Percentiles rank a stretch among this genome's conserved stretches.
Evolutionary conservation across 2,329 filamentous ascomycete species (phyloP).

Genomic region (Calonectria hawksworthii): DNA sequence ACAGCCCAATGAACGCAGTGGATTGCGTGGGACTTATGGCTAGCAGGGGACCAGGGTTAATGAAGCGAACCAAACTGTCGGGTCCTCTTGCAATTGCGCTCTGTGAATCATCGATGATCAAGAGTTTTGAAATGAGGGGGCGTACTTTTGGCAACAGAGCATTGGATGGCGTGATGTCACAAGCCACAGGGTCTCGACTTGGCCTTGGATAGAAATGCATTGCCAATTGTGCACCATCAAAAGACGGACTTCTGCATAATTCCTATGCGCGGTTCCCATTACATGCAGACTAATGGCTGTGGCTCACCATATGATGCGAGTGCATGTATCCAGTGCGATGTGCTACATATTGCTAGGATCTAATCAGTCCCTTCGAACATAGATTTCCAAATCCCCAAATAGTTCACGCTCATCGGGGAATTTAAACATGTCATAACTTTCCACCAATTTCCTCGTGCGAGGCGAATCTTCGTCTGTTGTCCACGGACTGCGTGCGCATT

Average conservation of each 20-base stretch:
- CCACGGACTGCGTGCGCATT: constrained; percentile 1
- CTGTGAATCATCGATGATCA: neutral
- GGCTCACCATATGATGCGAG: too few species aligned
- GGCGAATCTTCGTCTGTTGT: constrained; percentile 12
- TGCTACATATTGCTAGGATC: neutral
- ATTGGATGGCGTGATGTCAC: neutral
- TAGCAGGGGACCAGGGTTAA: too few species aligned
- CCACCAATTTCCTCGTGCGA: constrained; percentile 8
- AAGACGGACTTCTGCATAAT: too few species aligned
- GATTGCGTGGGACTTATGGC: too few species aligned
- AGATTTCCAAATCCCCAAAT: neutral
- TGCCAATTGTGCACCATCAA: neutral
- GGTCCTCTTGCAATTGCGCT: neutral
- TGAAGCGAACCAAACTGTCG: too few species aligned
- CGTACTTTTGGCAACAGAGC: too few species aligned
- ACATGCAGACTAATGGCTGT: too few species aligned
- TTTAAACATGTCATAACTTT: neutral
- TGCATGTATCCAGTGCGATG: neutral
- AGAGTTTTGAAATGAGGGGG: neutral
- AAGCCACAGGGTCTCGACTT: neutral
- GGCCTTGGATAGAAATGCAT: neutral
- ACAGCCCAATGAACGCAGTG: too few species aligned
- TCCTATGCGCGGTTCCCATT: neutral
- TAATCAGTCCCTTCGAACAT: constrained; percentile 8
- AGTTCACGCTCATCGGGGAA: neutral